These are phyloP conservation scores for Pestalotiopsis sp. DNA, from an alignment of 2,329 filamentous ascomycete species.

Conservation along the genomic window DNA sequence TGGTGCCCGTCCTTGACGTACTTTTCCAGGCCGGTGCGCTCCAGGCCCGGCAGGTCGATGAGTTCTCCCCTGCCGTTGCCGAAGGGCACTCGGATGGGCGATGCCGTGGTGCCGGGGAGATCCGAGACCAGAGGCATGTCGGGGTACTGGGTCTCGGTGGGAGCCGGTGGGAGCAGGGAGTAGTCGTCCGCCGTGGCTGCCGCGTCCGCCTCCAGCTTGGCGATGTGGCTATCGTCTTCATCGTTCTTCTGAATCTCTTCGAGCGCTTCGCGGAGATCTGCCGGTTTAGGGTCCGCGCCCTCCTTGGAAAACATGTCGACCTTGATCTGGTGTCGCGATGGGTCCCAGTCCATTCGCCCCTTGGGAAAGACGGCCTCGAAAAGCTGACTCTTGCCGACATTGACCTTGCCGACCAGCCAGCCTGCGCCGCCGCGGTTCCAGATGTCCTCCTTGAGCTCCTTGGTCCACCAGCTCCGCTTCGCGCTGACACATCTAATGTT, in stretches of 20 bases:
- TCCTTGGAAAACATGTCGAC: conserved; percentile 32
- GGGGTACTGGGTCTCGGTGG: conserved; percentile 74
- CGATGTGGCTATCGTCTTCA: conserved; percentile 26
- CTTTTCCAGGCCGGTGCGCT: conserved; percentile 71
- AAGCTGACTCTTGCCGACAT: conserved; percentile 93
- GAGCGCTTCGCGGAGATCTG: conserved; percentile 11
- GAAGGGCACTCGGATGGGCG: conserved; percentile 90
- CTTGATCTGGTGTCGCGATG: conserved; percentile 39
- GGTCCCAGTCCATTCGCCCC: conserved; percentile 53
- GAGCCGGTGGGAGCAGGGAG: conserved; percentile 75
- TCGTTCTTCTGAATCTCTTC: not conserved
- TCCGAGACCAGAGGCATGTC: conserved; percentile 85
- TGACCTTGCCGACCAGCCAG: conserved; percentile 98
- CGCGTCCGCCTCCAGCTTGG: conserved; percentile 23
- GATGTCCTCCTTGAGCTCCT: conserved; percentile 81
- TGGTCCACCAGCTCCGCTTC: conserved; percentile 89
- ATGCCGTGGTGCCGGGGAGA: conserved; percentile 90
- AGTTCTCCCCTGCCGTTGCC: conserved; percentile 85
- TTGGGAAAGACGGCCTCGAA: conserved; percentile 89
- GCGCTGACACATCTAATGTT: conserved; percentile 88
- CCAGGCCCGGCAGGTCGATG: conserved; percentile 87
- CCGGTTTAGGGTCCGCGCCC: not conserved
- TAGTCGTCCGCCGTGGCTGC: conserved; percentile 44
- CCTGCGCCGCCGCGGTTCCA: conserved; percentile 81
- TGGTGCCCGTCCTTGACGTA: conserved; percentile 71